phyloP scores from a whole-genome alignment of 1,139 yeast genomes.

The Yamadazyma oceani region DNA sequence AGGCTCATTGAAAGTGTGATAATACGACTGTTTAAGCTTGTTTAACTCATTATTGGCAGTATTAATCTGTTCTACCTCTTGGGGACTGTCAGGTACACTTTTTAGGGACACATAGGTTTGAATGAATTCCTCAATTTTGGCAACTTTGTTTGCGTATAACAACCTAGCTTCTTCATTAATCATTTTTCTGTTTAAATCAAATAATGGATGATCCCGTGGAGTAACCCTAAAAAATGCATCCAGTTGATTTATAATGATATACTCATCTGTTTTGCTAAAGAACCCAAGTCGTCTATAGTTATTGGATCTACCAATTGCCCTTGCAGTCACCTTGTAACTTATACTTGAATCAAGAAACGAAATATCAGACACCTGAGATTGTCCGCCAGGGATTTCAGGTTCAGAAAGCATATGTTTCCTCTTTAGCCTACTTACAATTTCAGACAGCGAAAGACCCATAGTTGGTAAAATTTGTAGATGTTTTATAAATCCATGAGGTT shows the following conservation, averaged over 20 bases:
- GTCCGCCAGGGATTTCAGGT: constrained; percentile 3
- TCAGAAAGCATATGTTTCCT: constrained; percentile 3
- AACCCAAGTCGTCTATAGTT: constrained; percentile 26
- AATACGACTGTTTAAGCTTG: constrained; percentile 34
- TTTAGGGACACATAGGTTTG: constrained; percentile 24
- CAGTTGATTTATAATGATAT: constrained; percentile 37
- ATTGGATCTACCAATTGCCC: constrained; percentile 36
- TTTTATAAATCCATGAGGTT: constrained; percentile 30
- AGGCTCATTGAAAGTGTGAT: constrained; percentile 19
- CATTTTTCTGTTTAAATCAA: constrained; percentile 31
- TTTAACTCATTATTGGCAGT: constrained; percentile 20
- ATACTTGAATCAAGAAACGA: constrained; percentile 32
- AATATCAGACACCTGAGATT: constrained; percentile 25
- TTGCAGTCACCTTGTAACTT: constrained; percentile 37
- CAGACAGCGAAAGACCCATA: constrained; percentile 31
- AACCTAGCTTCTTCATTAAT: constrained; percentile 35
- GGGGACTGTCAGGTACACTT: no score
- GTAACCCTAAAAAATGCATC: constrained; percentile 28
- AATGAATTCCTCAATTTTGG: constrained; percentile 27
- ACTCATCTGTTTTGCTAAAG: constrained; percentile 27
- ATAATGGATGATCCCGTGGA: constrained; percentile 25
- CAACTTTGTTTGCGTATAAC: constrained; percentile 27
- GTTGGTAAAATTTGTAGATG: constrained; percentile 41
- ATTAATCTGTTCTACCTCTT: constrained; percentile 3
- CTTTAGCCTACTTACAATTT: constrained; percentile 24